Base-by-base conservation (phyloP, 495 filamentous ascomycete species). In the Aspergillus saccharolyticus region DNA sequence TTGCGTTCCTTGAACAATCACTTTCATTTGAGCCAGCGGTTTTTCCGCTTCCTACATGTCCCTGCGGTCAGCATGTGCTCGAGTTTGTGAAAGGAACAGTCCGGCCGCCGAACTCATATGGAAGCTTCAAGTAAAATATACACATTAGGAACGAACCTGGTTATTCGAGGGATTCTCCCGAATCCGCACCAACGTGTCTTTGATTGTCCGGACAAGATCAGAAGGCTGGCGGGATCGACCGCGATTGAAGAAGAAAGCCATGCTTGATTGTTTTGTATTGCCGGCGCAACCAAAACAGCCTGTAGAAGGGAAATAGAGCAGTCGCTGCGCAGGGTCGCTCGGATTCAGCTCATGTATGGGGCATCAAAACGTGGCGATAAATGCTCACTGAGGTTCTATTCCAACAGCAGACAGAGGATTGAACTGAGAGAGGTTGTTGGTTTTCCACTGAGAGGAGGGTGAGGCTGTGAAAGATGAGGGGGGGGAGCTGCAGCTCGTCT, bases 241-340 rank as follows among this genome's bases (percentile, higher is more conserved):
- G 64, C 91, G 80, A 54, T 84, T 85, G 70, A 96, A 97, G 59
- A 98, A 83, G 76, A 99, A 99, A 20, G 94, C 89, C 90, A 96
- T 96, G 54, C 60, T 55, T 53, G 57, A 28, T 19, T 53, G 52
- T 51, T 55, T n/a, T 61, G 21, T 47, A 44, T 57, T 48, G 57
- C 50, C 52, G 62, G 60, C 25, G 53, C 56, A 53, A 44, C 25
- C 20, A 49, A 53, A 56, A 57, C 9, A 42, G 54, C 46, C 42
- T 28, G 43, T 54, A 24, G 49, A 56, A 42, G 22, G 22, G 42
- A 39, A 16, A 22, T 20, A 4, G 44, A 45, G 45, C 45, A 12
- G 33, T 54, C 15, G 15, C 19, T 50, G 43, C 43, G 25, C 18
- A 52, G 25, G n/a, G 48, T 2, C 10, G 33, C 33, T 15, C 33